A percentile compares a stretch with the other conserved stretches of the same genome.
Evolutionary conservation across 805 yeast genomes (phyloP).

Genomic region (Candida nitratophila): DNA sequence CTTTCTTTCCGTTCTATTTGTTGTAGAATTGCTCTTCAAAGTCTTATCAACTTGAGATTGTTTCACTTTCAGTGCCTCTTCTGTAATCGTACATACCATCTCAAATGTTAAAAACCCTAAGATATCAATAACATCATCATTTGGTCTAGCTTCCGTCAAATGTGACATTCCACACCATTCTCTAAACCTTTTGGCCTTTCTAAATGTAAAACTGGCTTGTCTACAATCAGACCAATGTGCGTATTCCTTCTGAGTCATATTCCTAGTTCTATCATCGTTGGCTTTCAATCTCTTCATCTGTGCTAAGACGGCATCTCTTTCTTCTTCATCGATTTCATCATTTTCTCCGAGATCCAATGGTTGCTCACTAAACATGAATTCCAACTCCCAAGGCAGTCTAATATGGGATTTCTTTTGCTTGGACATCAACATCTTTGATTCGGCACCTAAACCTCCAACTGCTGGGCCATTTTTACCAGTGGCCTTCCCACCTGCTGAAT

Average conservation of each 20-base stretch:
- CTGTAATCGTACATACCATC: constrained; percentile 91
- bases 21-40: constrained; percentile 13
- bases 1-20: constrained; percentile 29
- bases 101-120: constrained; percentile 94
- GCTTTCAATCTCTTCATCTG: constrained; percentile 82
- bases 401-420: constrained; percentile 71
- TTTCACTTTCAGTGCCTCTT: constrained; percentile 79
- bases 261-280: constrained; percentile 89
- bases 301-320: constrained; percentile 80
- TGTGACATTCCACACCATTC: constrained; percentile 93
- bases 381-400: constrained; percentile 91
- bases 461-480: constrained; percentile 28
- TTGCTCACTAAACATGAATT: constrained; percentile 88
- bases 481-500: constrained; percentile 9
- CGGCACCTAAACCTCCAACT: constrained; percentile 29
- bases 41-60: neutral
- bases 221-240: constrained; percentile 99
- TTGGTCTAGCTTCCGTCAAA: constrained; percentile 83
- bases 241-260: constrained; percentile 95
- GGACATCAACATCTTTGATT: constrained; percentile 38
- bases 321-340: constrained; percentile 66
- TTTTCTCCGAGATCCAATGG: constrained; percentile 67
- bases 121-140: constrained; percentile 94
- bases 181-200: constrained; percentile 88
- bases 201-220: constrained; percentile 92